Base-by-base conservation (phyloP, 2,329 filamentous ascomycete species). In the Chaetomium sp. region DNA sequence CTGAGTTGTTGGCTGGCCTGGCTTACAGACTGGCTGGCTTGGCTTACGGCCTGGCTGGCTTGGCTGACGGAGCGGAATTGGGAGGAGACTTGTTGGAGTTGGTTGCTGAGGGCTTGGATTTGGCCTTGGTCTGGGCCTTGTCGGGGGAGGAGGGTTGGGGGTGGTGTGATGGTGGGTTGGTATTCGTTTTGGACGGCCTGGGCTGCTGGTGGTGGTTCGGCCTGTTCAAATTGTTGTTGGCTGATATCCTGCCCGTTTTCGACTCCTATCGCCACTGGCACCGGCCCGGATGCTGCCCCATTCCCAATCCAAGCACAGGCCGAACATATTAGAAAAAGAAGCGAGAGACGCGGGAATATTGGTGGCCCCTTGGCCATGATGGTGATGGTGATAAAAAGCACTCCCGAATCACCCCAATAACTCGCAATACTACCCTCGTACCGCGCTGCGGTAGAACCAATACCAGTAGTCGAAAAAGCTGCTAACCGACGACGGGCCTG, bases 1-100 rank as follows among this genome's bases (percentile, higher is more conserved):
- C 61, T 63, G 45, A 70, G 62, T 48, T 67, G 69, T 57, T 65
- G 64, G 37, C 62, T 65, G 33, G 65, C 66, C 56, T 70, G 69
- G 14, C 65, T 66, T 19, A 71, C 61, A 50, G 70, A 67, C 49
- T 70, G 68, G 40, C 65, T 67, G 1, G 67, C 66, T 55, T 70
- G 69, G 14, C 65, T 66, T 19, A 71, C 61, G 51, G 70, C 67
- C 49, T 70, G 68, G 40, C 65, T 67, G 1, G 67, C 67, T 52
- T 70, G 68, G 50, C 64, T 67, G 53, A 69, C 66, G 1, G 57
- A 57, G 8, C 67, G 67, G 35, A 63, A 69, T 32, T 62, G 58
- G 44, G 65, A 55, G 61, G 64, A 67, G 41, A 70, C 49, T 6
- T 60, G 59, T 27, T 63, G 64, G 11, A 68, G 60, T 40, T 66